phyloP scores from a whole-genome alignment of 2,329 filamentous ascomycete genomes.

The Aureobasidium pullulans region DNA sequence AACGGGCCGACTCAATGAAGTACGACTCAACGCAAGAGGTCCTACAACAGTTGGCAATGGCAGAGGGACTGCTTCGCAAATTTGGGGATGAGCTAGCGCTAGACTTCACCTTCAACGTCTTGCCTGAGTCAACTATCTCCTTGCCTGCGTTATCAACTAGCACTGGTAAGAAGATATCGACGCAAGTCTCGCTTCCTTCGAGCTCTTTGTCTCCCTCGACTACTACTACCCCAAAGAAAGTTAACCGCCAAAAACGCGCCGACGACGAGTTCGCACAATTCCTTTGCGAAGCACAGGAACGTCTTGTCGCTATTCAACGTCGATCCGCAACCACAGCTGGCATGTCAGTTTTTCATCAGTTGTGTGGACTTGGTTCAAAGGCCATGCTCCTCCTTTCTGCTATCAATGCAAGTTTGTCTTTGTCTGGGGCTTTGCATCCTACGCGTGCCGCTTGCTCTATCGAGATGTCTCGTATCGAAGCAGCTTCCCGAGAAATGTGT shows the following conservation, averaged over 20 bases:
- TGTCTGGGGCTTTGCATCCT: conserved; percentile 29
- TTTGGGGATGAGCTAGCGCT: background rate
- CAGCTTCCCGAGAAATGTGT: background rate
- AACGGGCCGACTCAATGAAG: conserved; percentile 5
- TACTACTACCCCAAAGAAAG: conserved; percentile 11
- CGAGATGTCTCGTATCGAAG: conserved; percentile 13
- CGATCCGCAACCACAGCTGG: conserved; percentile 47
- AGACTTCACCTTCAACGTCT: conserved; percentile 67
- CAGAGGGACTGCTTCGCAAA: conserved; percentile 5
- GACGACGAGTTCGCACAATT: conserved; percentile 47
- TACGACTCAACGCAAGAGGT: background rate
- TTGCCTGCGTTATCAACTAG: conserved; percentile 57
- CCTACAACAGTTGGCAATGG: conserved; percentile 10
- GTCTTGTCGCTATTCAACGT: conserved; percentile 57
- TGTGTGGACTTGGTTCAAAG: conserved; percentile 29
- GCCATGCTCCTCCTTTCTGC: conserved; percentile 34
- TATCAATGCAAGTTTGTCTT: conserved; percentile 24
- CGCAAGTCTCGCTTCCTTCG: conserved; percentile 22
- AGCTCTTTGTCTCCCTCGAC: background rate
- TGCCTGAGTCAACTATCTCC: conserved; percentile 88
- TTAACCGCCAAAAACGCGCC: conserved; percentile 4
- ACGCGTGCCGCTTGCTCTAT: conserved; percentile 33
- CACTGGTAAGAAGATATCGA: background rate
- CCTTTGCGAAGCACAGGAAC: conserved; percentile 58
- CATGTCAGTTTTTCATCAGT: conserved; percentile 49